Base-by-base conservation (phyloP, 129 eudicot species). In the Tanacetum coccineum region DNA sequence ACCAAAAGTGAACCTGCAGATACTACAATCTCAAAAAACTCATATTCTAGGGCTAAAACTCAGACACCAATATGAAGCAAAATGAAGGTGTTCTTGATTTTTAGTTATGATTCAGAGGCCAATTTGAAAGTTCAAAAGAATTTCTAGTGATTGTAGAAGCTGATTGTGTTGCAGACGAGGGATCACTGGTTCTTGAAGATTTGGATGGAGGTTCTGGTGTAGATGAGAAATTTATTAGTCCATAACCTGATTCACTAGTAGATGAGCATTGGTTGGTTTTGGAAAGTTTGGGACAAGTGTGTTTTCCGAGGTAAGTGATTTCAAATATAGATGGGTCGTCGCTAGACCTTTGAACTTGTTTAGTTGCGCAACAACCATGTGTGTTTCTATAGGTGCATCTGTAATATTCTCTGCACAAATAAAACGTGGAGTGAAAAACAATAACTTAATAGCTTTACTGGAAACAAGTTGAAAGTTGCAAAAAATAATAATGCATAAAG, bases 321-420 rank as follows among this genome's bases (percentile, higher is more conserved):
- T 74, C 73, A 49, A 74, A 74, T 4, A 59, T n/a, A 10, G 79
- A 74, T 13, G 79, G 68, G 62, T 74, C 79, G 5, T 74, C 68
- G 7, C 68, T 74, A 57, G 62, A 74, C 59, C 79, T 59, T 67
- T 74, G 79, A 58, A 74, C 79, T 74, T 74, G 79, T 50, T 74
- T 74, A 9, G 79, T 74, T 36, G 79, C 79, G 36, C 79, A 47
- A 67, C 79, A 74, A 67, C 79, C 73, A 15, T 74, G 54, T 48
- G 79, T 74, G 73, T 67, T 74, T 20, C 79, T 44, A 40, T 74
- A 74, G 3, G 79, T 74, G 79, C 79, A 74, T 58, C 79, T 67
- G 55, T 74, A 74, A 59, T 74, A 74, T 58, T 74, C 79, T 59
- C 79, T 75, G 79, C 74, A 75, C 49, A 17, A 53, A 45, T 3